phyloP scores from a whole-genome alignment of 768 basidiomycete species.

The Termitomyces sp. region DNA sequence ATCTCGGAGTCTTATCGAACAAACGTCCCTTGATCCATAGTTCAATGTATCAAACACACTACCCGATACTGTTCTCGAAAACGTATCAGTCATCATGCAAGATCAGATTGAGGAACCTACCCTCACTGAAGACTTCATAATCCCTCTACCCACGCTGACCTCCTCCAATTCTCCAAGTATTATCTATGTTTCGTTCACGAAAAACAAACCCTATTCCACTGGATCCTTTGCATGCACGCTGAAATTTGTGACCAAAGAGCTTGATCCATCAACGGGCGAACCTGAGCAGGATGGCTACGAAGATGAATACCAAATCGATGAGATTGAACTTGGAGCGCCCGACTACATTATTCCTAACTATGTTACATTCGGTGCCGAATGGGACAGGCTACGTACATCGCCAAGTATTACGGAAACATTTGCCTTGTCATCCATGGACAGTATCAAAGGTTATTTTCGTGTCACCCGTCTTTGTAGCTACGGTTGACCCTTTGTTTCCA shows the following conservation, averaged over 20 bases:
- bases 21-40: conserved; percentile 30
- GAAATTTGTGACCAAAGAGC: conserved; percentile 95
- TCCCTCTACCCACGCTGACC: conserved; percentile 69
- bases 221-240: conserved; percentile 88
- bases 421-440: conserved; percentile 85
- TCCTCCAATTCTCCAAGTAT: conserved; percentile 71
- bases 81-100: conserved; percentile 91
- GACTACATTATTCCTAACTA: conserved; percentile 98
- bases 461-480: background rate
- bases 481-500: conserved; percentile 12
- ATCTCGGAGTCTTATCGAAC: background rate
- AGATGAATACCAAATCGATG: conserved; percentile 97
- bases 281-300: conserved; percentile 99
- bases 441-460: conserved; percentile 72
- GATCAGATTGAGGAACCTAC: conserved; percentile 66
- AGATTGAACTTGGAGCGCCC: conserved; percentile 87
- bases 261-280: conserved; percentile 91
- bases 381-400: conserved; percentile 83
- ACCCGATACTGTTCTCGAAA: conserved; percentile 90
- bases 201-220: conserved; percentile 69
- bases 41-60: conserved; percentile 98
- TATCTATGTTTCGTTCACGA: conserved; percentile 92
- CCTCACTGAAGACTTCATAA: conserved; percentile 92
- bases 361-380: conserved; percentile 86
- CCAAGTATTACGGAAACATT: conserved; percentile 89